phyloP scores from a whole-genome alignment of 148 eudicot species.

The Mesembryanthemum crystallinum region DNA sequence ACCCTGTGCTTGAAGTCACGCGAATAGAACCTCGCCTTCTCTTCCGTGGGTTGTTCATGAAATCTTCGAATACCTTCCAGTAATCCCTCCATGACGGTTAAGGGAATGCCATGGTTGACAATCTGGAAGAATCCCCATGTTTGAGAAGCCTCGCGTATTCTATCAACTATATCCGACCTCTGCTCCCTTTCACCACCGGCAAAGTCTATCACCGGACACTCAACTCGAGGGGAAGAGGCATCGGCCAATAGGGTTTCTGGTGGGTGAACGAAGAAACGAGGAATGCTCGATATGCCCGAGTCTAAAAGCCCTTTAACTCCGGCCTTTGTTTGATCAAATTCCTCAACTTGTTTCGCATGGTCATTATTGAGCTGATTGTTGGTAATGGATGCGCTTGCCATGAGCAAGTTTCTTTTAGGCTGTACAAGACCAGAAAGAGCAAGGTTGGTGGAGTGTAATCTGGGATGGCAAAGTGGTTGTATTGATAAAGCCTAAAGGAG shows the following conservation, averaged over 20 bases:
- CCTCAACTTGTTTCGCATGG: slow-evolving; percentile 44
- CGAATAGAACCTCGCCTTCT: slow-evolving; percentile 28
- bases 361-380: slow-evolving; percentile 27
- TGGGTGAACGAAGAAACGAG: slow-evolving; percentile 51
- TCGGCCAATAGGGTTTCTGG: slow-evolving; percentile 25
- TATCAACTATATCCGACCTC: slow-evolving; percentile 20
- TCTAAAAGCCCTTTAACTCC: slow-evolving; percentile 70
- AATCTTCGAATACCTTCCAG: slow-evolving; percentile 36
- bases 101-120: slow-evolving; percentile 46
- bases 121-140: slow-evolving; percentile 46
- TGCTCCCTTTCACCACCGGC: slow-evolving; percentile 19
- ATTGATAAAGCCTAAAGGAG: neutral
- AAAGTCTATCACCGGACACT: slow-evolving; percentile 56
- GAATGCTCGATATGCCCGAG: slow-evolving; percentile 43
- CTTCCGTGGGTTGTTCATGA: slow-evolving; percentile 35
- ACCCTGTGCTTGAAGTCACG: slow-evolving; percentile 30
- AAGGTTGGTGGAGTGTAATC: slow-evolving; percentile 6
- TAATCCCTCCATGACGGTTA: slow-evolving; percentile 26
- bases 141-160: slow-evolving; percentile 29
- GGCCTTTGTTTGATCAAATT: slow-evolving; percentile 52
- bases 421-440: neutral
- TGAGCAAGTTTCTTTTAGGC: neutral
- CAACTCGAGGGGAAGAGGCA: neutral
- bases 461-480: neutral
- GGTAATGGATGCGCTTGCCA: slow-evolving; percentile 25